Evolutionary conservation across 345 rosid species (phyloP), one percentile per base, ranked within the genome.

Genomic region (Toxicodendron radicans): DNA sequence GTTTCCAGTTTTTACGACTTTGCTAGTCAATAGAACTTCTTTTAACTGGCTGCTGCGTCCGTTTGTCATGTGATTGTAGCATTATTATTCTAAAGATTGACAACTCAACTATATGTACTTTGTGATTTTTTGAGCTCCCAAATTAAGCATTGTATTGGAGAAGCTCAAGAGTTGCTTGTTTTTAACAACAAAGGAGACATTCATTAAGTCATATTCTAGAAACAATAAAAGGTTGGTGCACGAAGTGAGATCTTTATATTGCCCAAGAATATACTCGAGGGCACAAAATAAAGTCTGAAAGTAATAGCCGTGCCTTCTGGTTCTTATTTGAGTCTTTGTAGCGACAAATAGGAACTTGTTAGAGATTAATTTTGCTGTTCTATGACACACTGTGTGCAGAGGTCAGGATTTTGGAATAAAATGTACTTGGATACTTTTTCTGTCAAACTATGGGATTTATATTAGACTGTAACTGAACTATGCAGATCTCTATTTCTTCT

Each of bases 21-120:
- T 38, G 43, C 43, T 66, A 43, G 49, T 58, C 48, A 23, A 30
- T 48, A 20, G 64, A 27, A n/a, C 23, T 7, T 66, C 54, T 57
- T 5, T 62, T 56, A 27, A 59, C 35, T 24, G 33, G 38, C 59
- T 24, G 72, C 66, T 66, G 58, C 9, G 66, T 24, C 60, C 23
- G 24, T 74, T 74, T 69, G 35, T 38, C 24, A 57, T 46, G 49
- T 74, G 57, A 30, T 45, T 43, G 64, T 65, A 56, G 20, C 56
- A 53, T 38, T 65, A 65, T 53, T 48, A 58, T 18, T 38, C 46
- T n/a, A 63, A 33, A 62, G 45, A 35, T 38, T 38, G 48, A 38
- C 48, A 21, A 33, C 30, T 54, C 24, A 17, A 1, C 0, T 43
- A 56, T 53, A 57, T 58, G 49, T 70, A 3, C 62, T 58, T 58